phyloP scores from a whole-genome alignment of 202 grass and related monocot genomes.

The Zoysia matrella region DNA sequence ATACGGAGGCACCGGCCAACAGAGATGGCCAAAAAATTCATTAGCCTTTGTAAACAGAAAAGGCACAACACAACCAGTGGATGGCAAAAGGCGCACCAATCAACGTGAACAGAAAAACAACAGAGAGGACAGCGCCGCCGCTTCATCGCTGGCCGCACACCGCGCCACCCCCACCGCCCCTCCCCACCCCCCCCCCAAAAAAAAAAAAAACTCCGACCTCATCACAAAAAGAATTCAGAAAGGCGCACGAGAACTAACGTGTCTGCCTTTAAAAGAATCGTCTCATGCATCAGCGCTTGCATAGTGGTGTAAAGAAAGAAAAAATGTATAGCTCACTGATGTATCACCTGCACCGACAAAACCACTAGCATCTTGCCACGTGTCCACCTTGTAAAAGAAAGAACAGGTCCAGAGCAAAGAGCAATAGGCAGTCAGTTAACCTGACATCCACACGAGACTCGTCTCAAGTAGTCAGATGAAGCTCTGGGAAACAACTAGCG shows the following conservation, averaged over 20 bases:
- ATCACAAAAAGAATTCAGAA: background rate
- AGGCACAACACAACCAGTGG: slow-evolving; percentile 9
- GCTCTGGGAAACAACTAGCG: background rate
- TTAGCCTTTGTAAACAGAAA: background rate
- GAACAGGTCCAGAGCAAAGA: background rate
- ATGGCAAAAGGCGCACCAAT: background rate
- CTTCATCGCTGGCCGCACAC: slow-evolving; percentile 57
- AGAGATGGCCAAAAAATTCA: slow-evolving; percentile 14
- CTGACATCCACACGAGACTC: background rate
- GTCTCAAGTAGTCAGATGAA: too few species aligned
- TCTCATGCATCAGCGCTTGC: background rate
- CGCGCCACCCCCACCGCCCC: slow-evolving; percentile 24
- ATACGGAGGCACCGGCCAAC: slow-evolving; percentile 18
- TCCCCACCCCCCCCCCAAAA: background rate
- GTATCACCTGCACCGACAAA: slow-evolving; percentile 22
- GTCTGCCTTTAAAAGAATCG: background rate
- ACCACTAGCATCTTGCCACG: slow-evolving; percentile 22
- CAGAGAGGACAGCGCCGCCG: slow-evolving; percentile 48
- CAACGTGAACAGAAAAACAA: too few species aligned
- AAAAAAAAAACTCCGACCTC: too few species aligned
- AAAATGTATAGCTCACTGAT: background rate
- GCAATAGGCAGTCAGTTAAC: background rate
- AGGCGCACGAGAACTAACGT: slow-evolving; percentile 7
- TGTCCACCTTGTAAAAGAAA: background rate
- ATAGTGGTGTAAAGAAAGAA: background rate